Evolutionary conservation across 192 early-diverging fungal genomes (phyloP), one percentile per base, ranked within the genome.

Genomic region (Nowakowskiella sp.): DNA sequence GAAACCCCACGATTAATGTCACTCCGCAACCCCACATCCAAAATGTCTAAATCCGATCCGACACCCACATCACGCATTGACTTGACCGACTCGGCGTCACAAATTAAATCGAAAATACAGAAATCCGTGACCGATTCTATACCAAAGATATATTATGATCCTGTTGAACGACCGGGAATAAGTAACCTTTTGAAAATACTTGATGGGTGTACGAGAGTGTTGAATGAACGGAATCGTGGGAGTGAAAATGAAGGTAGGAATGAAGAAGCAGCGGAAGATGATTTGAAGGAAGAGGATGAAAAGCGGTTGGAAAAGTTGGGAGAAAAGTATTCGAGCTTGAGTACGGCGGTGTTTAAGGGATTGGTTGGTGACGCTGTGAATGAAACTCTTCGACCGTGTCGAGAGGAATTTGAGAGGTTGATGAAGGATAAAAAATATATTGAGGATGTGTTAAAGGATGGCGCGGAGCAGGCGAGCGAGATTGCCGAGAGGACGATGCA

Each of bases 11-110:
- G 87, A 16, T 78, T 93, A 46, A 88, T 92, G 87, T 94, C 91
- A 1, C 66, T 96, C 8, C 71, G 80, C 3, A 73, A 86, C 33
- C 91, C 91, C 1, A 55, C 55, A 8, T 53, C 61, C 33, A 93
- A 93, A 60, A 96, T 93, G 93, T 90, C 89, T 6, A 94, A 96
- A 64, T 87, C 85, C 0, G 87, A 91, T 42, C 65, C 77, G 2
- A 76, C 70, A 4, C 83, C 84, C 23, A 53, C 69, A 22, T 72
- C 85, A 1, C 81, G 90, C 0, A 92, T 95, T 53, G 82, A 84
- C 52, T 57, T 95, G 2, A 57, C 62, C 24, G 92, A 96, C 60
- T 49, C 81, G 0, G 83, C 88, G 6, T 62, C 74, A 6, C 28
- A 64, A 8, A 89, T 93, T 46, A 22, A 59, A 1, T 33, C 44